phyloP scores from a whole-genome alignment of 2,329 filamentous ascomycete genomes.

The Neonectria neomacrospora region DNA sequence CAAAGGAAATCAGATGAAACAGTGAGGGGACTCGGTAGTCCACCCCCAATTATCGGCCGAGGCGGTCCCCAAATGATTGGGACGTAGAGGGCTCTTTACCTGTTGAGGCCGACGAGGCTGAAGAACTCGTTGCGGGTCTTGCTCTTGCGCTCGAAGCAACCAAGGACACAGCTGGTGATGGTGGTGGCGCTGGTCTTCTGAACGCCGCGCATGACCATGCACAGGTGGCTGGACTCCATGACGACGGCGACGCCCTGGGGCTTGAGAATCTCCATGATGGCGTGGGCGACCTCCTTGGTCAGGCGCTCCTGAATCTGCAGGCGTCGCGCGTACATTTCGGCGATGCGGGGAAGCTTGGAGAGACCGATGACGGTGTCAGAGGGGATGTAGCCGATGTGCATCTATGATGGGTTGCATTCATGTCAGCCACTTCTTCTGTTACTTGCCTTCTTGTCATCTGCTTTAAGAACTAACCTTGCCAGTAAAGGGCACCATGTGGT shows the following conservation, averaged over 20 bases:
- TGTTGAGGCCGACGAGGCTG: conserved; percentile 76
- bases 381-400: conserved; percentile 99
- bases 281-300: conserved; percentile 94
- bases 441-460: not conserved
- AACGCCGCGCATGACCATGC: conserved; percentile 99
- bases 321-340: conserved; percentile 94
- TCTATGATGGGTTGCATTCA: conserved; percentile 63
- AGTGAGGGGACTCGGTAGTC: not conserved
- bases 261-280: conserved; percentile 91
- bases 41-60: not conserved
- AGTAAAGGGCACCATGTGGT: conserved; percentile 95
- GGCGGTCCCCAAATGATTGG: too few species aligned
- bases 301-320: conserved; percentile 96
- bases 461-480: conserved; percentile 75
- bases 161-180: conserved; percentile 97
- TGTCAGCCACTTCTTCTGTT: conserved; percentile 1
- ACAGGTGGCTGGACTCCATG: conserved; percentile 96
- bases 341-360: conserved; percentile 94
- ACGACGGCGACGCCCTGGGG: conserved; percentile 96
- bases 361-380: conserved; percentile 91
- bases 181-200: conserved; percentile 89
- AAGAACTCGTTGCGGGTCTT: conserved; percentile 97
- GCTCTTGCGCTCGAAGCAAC: conserved; percentile 89
- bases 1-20: not conserved
- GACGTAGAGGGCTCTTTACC: conserved; percentile 9